Conservation (phyloP, 2,329 filamentous ascomycete species). For the Microcyclosporella mali region DNA sequence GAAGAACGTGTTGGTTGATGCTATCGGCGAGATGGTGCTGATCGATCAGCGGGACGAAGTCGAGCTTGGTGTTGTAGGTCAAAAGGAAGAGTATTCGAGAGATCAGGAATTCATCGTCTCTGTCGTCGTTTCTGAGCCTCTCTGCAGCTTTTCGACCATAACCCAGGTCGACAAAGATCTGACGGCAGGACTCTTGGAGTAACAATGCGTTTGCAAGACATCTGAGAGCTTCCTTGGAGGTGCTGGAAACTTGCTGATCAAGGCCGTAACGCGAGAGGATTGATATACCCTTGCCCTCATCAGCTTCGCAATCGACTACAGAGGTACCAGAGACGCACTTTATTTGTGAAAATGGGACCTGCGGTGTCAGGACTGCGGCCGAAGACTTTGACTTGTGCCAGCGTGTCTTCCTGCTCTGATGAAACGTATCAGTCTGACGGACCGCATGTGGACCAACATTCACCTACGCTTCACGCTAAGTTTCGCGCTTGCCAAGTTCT, state of each 20-base stretch:
- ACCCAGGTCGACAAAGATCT: constrained; percentile 66
- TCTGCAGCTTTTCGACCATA: constrained; percentile 62
- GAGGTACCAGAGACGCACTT: constrained; percentile 44
- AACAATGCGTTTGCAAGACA: constrained; percentile 82
- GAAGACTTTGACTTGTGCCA: constrained; percentile 67
- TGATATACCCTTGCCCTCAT: constrained; percentile 58
- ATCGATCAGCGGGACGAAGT: constrained; percentile 60
- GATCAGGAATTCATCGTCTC: constrained; percentile 79
- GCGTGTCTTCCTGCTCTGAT: constrained; percentile 55
- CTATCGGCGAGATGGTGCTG: constrained; percentile 61
- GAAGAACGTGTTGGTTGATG: constrained; percentile 60
- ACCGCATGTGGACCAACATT: not conserved
- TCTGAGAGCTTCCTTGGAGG: constrained; percentile 69
- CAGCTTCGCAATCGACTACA: not conserved
- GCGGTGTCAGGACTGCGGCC: constrained; percentile 67
- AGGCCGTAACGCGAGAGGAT: constrained; percentile 70
- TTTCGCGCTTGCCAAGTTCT: constrained; percentile 23
- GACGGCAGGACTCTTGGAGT: constrained; percentile 60
- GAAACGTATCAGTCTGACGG: constrained; percentile 8
- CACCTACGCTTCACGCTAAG: constrained; percentile 24
- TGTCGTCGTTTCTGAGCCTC: constrained; percentile 62
- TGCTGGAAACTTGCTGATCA: constrained; percentile 52
- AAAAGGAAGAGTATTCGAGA: constrained; percentile 73
- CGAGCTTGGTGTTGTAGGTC: constrained; percentile 68
- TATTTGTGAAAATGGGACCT: constrained; percentile 75